phyloP scores from a whole-genome alignment of 306 rosid genomes.

The Glycine tomentella region DNA sequence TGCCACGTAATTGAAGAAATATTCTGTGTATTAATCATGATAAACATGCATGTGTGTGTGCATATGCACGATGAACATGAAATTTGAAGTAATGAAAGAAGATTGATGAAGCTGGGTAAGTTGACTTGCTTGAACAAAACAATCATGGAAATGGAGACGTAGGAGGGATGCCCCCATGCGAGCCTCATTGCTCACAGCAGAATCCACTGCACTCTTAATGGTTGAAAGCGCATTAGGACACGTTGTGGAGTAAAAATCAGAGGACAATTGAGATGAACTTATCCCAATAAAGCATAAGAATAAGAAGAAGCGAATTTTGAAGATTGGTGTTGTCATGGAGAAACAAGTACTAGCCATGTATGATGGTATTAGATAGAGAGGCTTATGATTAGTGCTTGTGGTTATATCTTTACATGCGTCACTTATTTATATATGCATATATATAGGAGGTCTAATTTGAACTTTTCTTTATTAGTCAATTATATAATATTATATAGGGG shows the following conservation, averaged over 20 bases:
- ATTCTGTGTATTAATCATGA: neutral
- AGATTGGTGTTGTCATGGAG: neutral
- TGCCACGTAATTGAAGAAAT: neutral
- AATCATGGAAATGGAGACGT: slow-evolving; percentile 82
- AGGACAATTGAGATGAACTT: slow-evolving; percentile 57
- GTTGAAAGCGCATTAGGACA: slow-evolving; percentile 65
- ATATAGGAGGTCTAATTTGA: neutral
- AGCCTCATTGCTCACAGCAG: slow-evolving; percentile 59
- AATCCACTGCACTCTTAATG: slow-evolving; percentile 49
- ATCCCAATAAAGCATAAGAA: slow-evolving; percentile 34
- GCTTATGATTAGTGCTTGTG: neutral
- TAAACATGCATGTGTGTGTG: neutral
- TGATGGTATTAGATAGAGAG: neutral
- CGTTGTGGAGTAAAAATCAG: slow-evolving; percentile 57
- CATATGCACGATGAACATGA: too few species aligned
- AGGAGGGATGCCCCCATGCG: slow-evolving; percentile 85
- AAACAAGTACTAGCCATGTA: neutral
- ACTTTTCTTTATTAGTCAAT: slow-evolving; percentile 2
- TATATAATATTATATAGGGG: neutral
- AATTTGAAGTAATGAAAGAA: neutral
- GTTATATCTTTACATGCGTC: neutral
- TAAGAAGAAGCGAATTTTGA: slow-evolving; percentile 6
- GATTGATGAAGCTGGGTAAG: neutral
- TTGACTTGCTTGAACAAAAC: slow-evolving; percentile 75
- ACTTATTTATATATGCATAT: slow-evolving; percentile 12